These are phyloP conservation scores for Saccharomyces mikatae DNA, from an alignment of 805 yeast species.

Conservation along the genomic window DNA sequence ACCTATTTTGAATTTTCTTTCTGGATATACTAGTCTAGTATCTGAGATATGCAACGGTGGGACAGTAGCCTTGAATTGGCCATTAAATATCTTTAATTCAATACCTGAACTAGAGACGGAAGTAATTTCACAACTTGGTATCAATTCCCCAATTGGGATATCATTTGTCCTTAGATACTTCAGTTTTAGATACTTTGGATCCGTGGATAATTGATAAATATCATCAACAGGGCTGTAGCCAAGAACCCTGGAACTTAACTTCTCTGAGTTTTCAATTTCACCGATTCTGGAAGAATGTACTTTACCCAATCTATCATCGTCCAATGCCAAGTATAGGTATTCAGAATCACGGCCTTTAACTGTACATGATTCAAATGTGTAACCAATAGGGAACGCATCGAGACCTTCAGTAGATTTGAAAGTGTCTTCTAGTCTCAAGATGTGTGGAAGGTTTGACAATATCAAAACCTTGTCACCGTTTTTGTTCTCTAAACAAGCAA, in stretches of 20 bases:
- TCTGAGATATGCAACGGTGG: slow-evolving; percentile 76
- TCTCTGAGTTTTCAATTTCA: slow-evolving; percentile 43
- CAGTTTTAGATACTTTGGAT: slow-evolving; percentile 54
- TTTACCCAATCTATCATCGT: slow-evolving; percentile 54
- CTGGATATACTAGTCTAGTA: slow-evolving; percentile 76
- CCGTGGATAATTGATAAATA: slow-evolving; percentile 57
- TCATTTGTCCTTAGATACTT: slow-evolving; percentile 63
- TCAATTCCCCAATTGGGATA: slow-evolving; percentile 64
- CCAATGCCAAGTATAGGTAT: slow-evolving; percentile 51
- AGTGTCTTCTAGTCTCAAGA: slow-evolving; percentile 28
- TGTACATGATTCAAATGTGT: slow-evolving; percentile 42
- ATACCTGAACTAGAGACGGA: slow-evolving; percentile 57
- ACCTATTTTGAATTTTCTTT: slow-evolving; percentile 83
- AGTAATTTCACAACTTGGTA: slow-evolving; percentile 50
- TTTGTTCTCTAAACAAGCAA: slow-evolving; percentile 47
- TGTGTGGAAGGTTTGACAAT: slow-evolving; percentile 49
- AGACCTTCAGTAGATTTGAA: slow-evolving; percentile 31
- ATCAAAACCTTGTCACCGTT: slow-evolving; percentile 53
- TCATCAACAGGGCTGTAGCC: slow-evolving; percentile 64
- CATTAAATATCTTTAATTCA: slow-evolving; percentile 52
- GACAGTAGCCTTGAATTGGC: slow-evolving; percentile 64
- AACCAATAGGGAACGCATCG: slow-evolving; percentile 76
- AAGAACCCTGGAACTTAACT: slow-evolving; percentile 73
- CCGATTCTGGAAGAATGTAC: slow-evolving; percentile 70
- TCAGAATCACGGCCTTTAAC: slow-evolving; percentile 52